These are phyloP conservation scores for Phytophthora tentaculata DNA, from an alignment of 352 stramenopile genomes.

Conservation along the genomic window DNA sequence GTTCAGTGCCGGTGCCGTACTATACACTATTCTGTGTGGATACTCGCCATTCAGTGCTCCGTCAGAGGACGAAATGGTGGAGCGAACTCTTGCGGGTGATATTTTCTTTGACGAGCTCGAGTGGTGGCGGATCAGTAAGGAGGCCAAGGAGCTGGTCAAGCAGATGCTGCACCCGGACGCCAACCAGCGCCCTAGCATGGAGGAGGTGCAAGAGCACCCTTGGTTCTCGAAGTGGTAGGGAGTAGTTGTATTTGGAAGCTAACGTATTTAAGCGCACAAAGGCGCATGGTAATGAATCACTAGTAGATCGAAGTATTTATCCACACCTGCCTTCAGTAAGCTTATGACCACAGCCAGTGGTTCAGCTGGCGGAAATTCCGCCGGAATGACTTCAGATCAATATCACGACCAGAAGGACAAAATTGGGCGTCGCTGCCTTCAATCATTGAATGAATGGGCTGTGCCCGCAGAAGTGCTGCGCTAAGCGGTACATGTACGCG, in stretches of 20 bases:
- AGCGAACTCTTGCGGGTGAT: constrained; percentile 53
- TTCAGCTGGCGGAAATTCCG: background rate
- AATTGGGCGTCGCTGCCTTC: background rate
- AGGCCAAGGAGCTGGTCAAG: constrained; percentile 65
- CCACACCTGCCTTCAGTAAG: background rate
- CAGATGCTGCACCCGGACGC: constrained; percentile 62
- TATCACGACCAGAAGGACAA: background rate
- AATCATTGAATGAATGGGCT: too few relatives aligned
- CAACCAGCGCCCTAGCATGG: constrained; percentile 53
- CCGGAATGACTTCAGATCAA: constrained; percentile 9
- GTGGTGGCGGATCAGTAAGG: constrained; percentile 54
- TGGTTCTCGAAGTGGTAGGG: constrained; percentile 61
- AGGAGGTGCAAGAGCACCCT: constrained; percentile 69
- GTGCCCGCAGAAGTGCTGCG: too few relatives aligned
- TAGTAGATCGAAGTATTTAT: constrained; percentile 1
- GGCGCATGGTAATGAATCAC: constrained; percentile 19
- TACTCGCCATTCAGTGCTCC: constrained; percentile 70
- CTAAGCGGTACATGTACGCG: too few relatives aligned
- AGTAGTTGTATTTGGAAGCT: constrained; percentile 28
- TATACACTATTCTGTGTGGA: constrained; percentile 73
- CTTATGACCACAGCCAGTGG: too few relatives aligned
- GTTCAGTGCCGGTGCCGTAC: constrained; percentile 74
- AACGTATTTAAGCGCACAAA: constrained; percentile 33
- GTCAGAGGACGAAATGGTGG: constrained; percentile 68
- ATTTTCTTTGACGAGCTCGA: constrained; percentile 64